These are phyloP conservation scores for Fusarium sp. DNA, from an alignment of 2,329 filamentous ascomycete genomes.

Conservation along the genomic window DNA sequence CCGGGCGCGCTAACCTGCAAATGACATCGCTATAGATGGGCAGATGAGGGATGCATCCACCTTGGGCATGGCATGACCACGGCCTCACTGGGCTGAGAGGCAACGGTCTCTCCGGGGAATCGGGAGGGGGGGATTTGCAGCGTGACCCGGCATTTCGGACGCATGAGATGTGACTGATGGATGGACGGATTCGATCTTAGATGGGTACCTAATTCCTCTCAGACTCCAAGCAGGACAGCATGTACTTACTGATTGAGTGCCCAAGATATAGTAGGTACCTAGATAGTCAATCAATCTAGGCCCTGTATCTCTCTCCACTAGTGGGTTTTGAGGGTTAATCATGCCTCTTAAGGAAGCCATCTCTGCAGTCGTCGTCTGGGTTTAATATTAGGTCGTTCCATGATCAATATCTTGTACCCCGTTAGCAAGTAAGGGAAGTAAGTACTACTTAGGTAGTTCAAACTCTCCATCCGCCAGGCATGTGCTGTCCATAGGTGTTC, in stretches of 20 bases:
- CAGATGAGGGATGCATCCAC: slow-evolving; percentile 19
- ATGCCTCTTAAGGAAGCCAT: slow-evolving; percentile 3
- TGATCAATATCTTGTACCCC: neutral
- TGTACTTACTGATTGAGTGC: neutral
- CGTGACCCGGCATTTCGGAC: slow-evolving; percentile 8
- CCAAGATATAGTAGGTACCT: no score
- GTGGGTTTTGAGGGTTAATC: neutral
- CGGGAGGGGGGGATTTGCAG: neutral
- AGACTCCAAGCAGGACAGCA: neutral
- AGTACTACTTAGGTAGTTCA: neutral
- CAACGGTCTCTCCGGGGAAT: neutral
- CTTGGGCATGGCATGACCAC: slow-evolving; percentile 4
- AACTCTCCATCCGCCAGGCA: neutral
- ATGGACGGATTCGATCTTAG: neutral
- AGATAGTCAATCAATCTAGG: neutral
- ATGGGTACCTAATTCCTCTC: neutral
- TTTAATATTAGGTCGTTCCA: neutral
- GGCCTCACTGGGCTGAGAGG: slow-evolving; percentile 32
- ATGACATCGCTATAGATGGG: neutral
- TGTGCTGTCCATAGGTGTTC: neutral
- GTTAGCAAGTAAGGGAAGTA: neutral
- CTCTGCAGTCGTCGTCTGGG: slow-evolving; percentile 7
- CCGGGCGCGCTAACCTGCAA: neutral
- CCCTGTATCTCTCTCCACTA: neutral
- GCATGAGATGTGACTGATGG: slow-evolving; percentile 4